phyloP scores from a whole-genome alignment of 768 basidiomycete species.

The Hortiboletus campestris region DNA sequence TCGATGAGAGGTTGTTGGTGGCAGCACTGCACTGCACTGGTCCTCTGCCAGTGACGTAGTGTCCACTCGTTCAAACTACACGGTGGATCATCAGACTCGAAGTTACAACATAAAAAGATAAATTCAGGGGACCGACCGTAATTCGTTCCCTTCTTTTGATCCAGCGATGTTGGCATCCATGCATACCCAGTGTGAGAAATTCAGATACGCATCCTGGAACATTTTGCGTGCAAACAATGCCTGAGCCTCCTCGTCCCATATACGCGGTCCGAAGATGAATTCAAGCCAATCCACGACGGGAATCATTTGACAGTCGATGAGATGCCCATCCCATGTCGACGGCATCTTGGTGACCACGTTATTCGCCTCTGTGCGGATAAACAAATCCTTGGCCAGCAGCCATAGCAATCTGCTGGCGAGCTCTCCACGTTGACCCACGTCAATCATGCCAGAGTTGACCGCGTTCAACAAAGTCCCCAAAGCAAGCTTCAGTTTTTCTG shows the following conservation, averaged over 20 bases:
- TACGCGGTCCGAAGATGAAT: constrained; percentile 3
- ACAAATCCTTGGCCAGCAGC: too few relatives aligned
- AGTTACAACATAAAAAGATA: background rate
- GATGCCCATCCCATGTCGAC: too few relatives aligned
- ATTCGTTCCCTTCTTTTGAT: background rate
- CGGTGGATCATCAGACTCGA: background rate
- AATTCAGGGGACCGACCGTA: background rate
- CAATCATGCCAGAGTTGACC: constrained; percentile 7
- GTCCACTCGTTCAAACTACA: constrained; percentile 5
- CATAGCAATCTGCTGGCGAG: constrained; percentile 4
- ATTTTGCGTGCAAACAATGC: background rate
- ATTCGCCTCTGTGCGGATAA: too few relatives aligned
- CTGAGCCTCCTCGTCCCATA: background rate
- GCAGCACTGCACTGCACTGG: constrained; percentile 16
- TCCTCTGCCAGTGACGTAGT: constrained; percentile 12
- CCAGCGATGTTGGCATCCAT: constrained; percentile 7
- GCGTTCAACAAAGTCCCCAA: background rate
- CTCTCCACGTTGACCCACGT: constrained; percentile 6
- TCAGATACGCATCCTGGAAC: constrained; percentile 8
- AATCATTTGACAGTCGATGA: constrained; percentile 16
- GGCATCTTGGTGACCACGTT: too few relatives aligned
- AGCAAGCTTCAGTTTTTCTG: background rate
- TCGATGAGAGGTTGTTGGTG: constrained; percentile 9
- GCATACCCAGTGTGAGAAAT: constrained; percentile 14
- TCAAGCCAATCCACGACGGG: constrained; percentile 10